These are phyloP conservation scores for Fonsecaea erecta DNA, from an alignment of 2,329 filamentous ascomycete genomes.

Conservation along the genomic window DNA sequence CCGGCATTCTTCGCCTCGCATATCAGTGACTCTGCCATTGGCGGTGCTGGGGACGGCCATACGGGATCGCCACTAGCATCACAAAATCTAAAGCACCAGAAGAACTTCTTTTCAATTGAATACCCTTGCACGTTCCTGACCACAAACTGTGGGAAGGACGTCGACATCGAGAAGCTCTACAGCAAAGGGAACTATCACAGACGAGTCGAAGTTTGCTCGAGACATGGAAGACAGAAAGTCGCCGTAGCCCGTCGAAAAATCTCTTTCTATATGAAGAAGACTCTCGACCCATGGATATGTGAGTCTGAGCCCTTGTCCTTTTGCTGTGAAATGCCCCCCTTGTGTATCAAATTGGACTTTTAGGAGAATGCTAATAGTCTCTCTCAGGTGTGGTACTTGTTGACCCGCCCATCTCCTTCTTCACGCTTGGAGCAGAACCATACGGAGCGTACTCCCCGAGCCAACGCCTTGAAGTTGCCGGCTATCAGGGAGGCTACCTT, in stretches of 20 bases:
- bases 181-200: slow-evolving; percentile 35
- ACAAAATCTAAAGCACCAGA: slow-evolving; percentile 28
- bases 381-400: slow-evolving; percentile 30
- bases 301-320: slow-evolving; percentile 3
- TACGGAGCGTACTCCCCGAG: slow-evolving; percentile 28
- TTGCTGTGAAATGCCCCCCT: background rate
- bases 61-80: slow-evolving; percentile 31
- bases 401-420: slow-evolving; percentile 33
- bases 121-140: slow-evolving; percentile 33
- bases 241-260: slow-evolving; percentile 35
- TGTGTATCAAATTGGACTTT: background rate
- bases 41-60: slow-evolving; percentile 22
- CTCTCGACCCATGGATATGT: slow-evolving; percentile 34
- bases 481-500: slow-evolving; percentile 34
- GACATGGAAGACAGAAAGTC: slow-evolving; percentile 32
- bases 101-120: slow-evolving; percentile 33
- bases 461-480: slow-evolving; percentile 29
- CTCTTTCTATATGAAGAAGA: slow-evolving; percentile 35
- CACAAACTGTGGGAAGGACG: slow-evolving; percentile 32
- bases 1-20: slow-evolving; percentile 35
- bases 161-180: slow-evolving; percentile 34
- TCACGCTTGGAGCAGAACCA: slow-evolving; percentile 28
- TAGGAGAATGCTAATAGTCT: slow-evolving; percentile 10
- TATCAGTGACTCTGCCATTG: slow-evolving; percentile 27
- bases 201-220: slow-evolving; percentile 32